Evolutionary conservation across 345 rosid species (phyloP).

Genomic region (Adansonia digitata): DNA sequence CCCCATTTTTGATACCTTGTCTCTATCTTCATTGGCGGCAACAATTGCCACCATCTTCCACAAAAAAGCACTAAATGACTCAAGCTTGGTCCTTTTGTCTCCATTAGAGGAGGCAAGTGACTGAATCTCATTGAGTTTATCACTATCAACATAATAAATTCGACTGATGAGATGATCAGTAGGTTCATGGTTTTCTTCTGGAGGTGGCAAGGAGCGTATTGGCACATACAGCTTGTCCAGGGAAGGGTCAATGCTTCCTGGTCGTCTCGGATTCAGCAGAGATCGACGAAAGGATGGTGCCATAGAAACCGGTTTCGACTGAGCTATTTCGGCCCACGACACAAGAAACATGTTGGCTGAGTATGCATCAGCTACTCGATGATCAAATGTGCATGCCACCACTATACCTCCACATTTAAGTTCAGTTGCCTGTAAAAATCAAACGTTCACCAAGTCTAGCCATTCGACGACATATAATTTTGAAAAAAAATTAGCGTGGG

Average conservation of each 20-base stretch:
- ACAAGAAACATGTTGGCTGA: slow-evolving; percentile 59
- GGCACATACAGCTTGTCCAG: slow-evolving; percentile 40
- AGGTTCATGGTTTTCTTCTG: neutral
- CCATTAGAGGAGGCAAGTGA: slow-evolving; percentile 30
- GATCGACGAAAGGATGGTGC: slow-evolving; percentile 51
- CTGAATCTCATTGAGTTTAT: slow-evolving; percentile 28
- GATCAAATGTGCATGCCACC: slow-evolving; percentile 62
- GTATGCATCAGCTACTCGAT: slow-evolving; percentile 60
- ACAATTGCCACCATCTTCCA: slow-evolving; percentile 54
- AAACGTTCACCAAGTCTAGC: neutral
- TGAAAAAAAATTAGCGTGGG: neutral
- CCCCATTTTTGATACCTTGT: slow-evolving; percentile 37
- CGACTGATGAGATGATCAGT: slow-evolving; percentile 36
- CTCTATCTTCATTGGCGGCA: neutral
- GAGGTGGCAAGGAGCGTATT: slow-evolving; percentile 34
- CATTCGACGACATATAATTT: neutral
- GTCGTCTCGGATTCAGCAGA: slow-evolving; percentile 46
- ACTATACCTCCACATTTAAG: slow-evolving; percentile 51
- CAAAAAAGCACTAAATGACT: slow-evolving; percentile 47
- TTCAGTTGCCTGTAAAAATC: slow-evolving; percentile 39
- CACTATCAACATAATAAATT: slow-evolving; percentile 33
- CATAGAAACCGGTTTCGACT: slow-evolving; percentile 22
- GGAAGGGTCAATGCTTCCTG: slow-evolving; percentile 19
- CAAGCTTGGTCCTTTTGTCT: slow-evolving; percentile 40
- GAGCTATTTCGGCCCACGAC: slow-evolving; percentile 58